Evolutionary conservation across 2,329 filamentous ascomycete genomes (phyloP), one percentile per base, ranked within the genome.

Genomic region (Calonectria honghensis): DNA sequence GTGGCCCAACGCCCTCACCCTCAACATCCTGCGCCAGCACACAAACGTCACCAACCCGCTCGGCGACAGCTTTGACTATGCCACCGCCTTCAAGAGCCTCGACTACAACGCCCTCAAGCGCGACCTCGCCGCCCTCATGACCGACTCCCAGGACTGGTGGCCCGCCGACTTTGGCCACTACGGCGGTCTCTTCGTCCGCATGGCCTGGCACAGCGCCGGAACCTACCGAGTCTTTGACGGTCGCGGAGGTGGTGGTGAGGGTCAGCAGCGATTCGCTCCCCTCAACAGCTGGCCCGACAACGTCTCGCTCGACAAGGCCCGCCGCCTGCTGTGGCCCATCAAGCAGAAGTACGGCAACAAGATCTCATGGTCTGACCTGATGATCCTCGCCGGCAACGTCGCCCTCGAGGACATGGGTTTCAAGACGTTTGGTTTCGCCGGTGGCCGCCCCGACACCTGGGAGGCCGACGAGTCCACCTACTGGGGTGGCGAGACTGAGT

Each of bases 261-360:
- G 93, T 72, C 94, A 95, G 86, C 94, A 96, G 87, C 92, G 94
- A 64, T 96, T 96, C 81, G 94, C 94, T 68, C 94, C 94, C n/a
- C 91, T 96, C 83, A 95, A 95, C 90, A 84, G 92, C 87, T 96
- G 94, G 94, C 94, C 94, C 65, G 94, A 96, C 86, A 96, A 96
- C 79, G 93, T 92, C 81, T 92, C 88, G 79, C 90, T 96, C 73
- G 94, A 96, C 90, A 96, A 96, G 90, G 94, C 94, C 54, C 94
- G 94, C 73, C 93, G 94, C 77, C 90, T 96, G 73, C 87, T 96
- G 63, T 95, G 81, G 93, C 94, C 94, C 77, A 92, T 96, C 87
- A 96, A 96, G 90, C 93, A 95, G 79, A 96, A 96, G 90, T 96
- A 96, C 80, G 94, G 94, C 83, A 92, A 91, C 89, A 95, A 94